Evolutionary conservation across 495 filamentous ascomycete species (phyloP), one percentile per base, ranked within the genome.

Genomic region (Monascus purpureus): DNA sequence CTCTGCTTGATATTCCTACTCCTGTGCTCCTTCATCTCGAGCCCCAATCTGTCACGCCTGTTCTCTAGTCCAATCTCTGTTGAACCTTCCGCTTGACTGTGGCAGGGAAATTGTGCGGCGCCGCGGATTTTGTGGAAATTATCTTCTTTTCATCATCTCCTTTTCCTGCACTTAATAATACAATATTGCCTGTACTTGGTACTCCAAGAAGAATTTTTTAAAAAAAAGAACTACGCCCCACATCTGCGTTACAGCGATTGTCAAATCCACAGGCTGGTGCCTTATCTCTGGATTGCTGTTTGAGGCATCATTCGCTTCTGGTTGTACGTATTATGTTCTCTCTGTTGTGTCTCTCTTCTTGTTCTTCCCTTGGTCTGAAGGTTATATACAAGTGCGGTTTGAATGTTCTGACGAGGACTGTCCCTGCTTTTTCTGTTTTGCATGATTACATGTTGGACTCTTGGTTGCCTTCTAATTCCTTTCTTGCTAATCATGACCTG

Each of bases 291-390:
- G 36, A 39, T 45, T 47, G 28, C 13, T 44, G 40, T 36, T 40
- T 42, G 51, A 29, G 27, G 28, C 36, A 30, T 43, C 38, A 28
- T 49, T 39, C 33, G 45, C 43, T 54, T 53, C 49, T 47, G 47
- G 60, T 57, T 65, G 61, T 65, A 65, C 59, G 61, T 65, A 63
- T 63, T 22, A 34, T 49, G 39, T 32, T 35, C 50, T 42, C 48
- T 50, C 45, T 42, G 43, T 45, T 40, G 13, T 37, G 16, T 33
- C 26, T 41, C 24, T 40, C 32, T 17, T 37, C 24, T n/a, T n/a
- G n/a, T n/a, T n/a, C n/a, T n/a, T n/a, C n/a, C n/a, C n/a, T n/a
- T n/a, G n/a, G n/a, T n/a, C n/a, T n/a, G n/a, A n/a, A n/a, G n/a
- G n/a, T n/a, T n/a, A n/a, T n/a, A n/a, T n/a, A n/a, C n/a, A n/a